These are phyloP conservation scores for Colletotrichum liriopes DNA, from an alignment of 2,329 filamentous ascomycete species.

Conservation along the genomic window DNA sequence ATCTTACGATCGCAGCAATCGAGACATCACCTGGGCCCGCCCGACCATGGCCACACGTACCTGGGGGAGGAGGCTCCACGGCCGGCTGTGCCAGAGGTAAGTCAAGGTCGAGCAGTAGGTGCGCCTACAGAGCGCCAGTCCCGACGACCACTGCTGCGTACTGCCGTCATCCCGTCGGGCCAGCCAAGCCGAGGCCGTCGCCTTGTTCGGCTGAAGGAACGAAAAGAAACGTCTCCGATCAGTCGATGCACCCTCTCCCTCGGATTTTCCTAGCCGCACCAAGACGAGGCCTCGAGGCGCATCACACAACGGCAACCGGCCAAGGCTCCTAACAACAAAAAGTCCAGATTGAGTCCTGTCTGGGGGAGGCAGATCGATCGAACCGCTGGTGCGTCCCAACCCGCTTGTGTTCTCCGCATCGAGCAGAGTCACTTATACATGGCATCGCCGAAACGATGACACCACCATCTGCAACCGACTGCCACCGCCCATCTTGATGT, in stretches of 20 bases:
- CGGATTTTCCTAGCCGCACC: background rate
- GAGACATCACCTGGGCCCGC: background rate
- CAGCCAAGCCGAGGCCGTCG: slow-evolving; percentile 8
- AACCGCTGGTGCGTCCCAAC: slow-evolving; percentile 18
- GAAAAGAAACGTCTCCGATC: background rate
- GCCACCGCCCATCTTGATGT: background rate
- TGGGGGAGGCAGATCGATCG: slow-evolving; percentile 22
- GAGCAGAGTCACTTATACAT: slow-evolving; percentile 20
- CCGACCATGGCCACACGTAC: background rate
- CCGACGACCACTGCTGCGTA: background rate
- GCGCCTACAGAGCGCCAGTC: background rate
- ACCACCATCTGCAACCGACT: slow-evolving; percentile 7
- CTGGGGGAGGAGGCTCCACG: background rate
- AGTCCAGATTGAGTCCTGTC: slow-evolving; percentile 12
- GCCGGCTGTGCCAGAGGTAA: background rate
- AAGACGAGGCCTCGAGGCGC: background rate
- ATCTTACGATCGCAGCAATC: background rate
- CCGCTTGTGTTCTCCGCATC: slow-evolving; percentile 12
- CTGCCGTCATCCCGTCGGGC: slow-evolving; percentile 6
- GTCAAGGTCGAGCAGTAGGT: background rate
- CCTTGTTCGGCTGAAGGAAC: background rate
- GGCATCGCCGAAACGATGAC: slow-evolving; percentile 20
- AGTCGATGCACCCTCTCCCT: slow-evolving; percentile 1
- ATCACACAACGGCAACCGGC: background rate
- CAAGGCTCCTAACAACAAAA: background rate